phyloP scores from a whole-genome alignment of 2,329 filamentous ascomycete species.

The Exophiala spinifera region DNA sequence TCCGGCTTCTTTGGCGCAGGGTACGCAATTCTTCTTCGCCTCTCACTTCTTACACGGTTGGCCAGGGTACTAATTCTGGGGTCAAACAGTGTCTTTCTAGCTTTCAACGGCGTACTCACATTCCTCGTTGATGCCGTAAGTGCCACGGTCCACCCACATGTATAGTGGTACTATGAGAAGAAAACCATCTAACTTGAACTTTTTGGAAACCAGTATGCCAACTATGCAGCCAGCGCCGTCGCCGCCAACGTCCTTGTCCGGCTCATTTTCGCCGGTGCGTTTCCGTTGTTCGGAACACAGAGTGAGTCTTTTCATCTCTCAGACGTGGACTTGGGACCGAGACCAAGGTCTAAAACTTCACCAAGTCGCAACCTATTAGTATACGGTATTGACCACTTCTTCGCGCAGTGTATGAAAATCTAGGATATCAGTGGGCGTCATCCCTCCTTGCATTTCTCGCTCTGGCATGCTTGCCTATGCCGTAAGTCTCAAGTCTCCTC shows the following conservation, averaged over 20 bases:
- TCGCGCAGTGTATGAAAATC: conserved; percentile 42
- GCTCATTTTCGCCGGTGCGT: conserved; percentile 72
- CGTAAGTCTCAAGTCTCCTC: conserved; percentile 21
- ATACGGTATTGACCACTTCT: not conserved
- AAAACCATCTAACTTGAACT: not conserved
- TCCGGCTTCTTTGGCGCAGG: conserved; percentile 41
- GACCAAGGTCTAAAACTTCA: no score
- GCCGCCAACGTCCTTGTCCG: conserved; percentile 79
- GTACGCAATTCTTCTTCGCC: conserved; percentile 29
- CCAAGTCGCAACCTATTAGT: no score
- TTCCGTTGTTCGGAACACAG: conserved; percentile 69
- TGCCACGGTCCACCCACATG: not conserved
- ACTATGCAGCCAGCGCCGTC: conserved; percentile 57
- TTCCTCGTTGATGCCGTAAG: conserved; percentile 65
- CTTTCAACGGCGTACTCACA: conserved; percentile 64
- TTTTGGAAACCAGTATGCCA: conserved; percentile 38
- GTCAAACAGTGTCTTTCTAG: conserved; percentile 51
- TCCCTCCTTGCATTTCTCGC: conserved; percentile 44
- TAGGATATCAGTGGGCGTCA: conserved; percentile 48
- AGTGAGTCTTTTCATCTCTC: conserved; percentile 16
- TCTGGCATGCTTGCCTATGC: conserved; percentile 44
- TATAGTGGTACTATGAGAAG: no score
- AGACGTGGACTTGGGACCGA: not conserved
- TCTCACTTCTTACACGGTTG: not conserved
- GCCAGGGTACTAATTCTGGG: no score